Conservation (phyloP, 1,284 basidiomycete genomes). For the Sporisorium scitamineum region DNA sequence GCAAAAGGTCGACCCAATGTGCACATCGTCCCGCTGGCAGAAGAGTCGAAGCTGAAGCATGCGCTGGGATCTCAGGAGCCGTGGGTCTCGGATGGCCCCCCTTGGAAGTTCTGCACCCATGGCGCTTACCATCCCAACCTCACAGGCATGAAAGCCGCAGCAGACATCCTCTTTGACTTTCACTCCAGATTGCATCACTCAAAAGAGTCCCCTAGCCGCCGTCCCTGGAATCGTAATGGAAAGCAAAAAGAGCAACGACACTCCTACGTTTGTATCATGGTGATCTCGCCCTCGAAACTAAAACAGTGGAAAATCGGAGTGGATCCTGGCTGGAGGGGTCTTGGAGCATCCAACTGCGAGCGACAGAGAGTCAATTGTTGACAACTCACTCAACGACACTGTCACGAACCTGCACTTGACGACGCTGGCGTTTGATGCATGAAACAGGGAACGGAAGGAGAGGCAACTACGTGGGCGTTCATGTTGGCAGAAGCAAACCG, state of each 20-base stretch:
- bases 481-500: too few relatives aligned
- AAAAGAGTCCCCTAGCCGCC: too few relatives aligned
- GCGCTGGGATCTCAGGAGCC: slow-evolving; percentile 19
- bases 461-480: neutral
- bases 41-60: slow-evolving; percentile 10
- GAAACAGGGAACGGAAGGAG: neutral
- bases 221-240: too few relatives aligned
- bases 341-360: too few relatives aligned
- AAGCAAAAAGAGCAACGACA: too few relatives aligned
- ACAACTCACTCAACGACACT: neutral
- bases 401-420: neutral
- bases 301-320: too few relatives aligned
- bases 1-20: slow-evolving; percentile 7
- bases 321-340: too few relatives aligned
- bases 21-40: slow-evolving; percentile 23
- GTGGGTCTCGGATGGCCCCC: slow-evolving; percentile 28
- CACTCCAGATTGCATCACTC: slow-evolving; percentile 1
- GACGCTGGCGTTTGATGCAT: neutral
- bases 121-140: slow-evolving; percentile 31
- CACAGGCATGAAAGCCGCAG: slow-evolving; percentile 25
- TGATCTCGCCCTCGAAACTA: too few relatives aligned
- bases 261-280: too few relatives aligned
- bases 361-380: too few relatives aligned
- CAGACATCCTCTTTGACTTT: slow-evolving; percentile 15
- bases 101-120: slow-evolving; percentile 14